A percentile compares a stretch with the other conserved stretches of the same genome.
Evolutionary conservation across 192 early-diverging fungal species (phyloP).

Genomic region (Umbelopsis vinacea): DNA sequence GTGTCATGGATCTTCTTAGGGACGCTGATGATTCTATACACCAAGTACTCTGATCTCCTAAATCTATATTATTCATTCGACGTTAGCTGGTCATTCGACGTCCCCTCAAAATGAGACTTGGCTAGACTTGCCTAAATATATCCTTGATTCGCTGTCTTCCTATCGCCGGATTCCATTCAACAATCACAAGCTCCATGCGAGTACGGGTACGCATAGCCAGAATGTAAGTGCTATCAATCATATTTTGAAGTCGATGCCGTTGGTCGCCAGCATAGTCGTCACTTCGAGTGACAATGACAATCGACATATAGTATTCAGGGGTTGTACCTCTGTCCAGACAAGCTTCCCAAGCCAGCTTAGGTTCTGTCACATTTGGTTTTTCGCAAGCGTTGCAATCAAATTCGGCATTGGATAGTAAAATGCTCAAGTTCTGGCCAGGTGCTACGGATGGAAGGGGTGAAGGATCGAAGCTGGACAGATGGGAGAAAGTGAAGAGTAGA

Average conservation of each 20-base stretch:
- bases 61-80: constrained; percentile 23
- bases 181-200: constrained; percentile 29
- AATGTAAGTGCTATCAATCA: constrained; percentile 35
- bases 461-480: not conserved
- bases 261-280: constrained; percentile 35
- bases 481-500: not conserved
- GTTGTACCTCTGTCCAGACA: constrained; percentile 8
- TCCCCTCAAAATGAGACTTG: too few species aligned
- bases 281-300: constrained; percentile 32
- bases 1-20: constrained; percentile 36
- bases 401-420: not conserved
- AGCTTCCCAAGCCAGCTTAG: constrained; percentile 25
- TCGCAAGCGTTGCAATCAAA: constrained; percentile 13
- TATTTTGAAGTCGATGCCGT: constrained; percentile 35
- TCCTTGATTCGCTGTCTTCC: constrained; percentile 26
- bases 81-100: too few species aligned
- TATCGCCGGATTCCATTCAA: constrained; percentile 39
- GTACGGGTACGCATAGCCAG: constrained; percentile 31
- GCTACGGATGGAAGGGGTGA: not conserved
- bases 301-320: constrained; percentile 29
- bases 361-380: constrained; percentile 21
- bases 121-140: constrained; percentile 4
- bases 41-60: constrained; percentile 32
- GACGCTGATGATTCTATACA: constrained; percentile 37
- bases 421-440: not conserved